A percentile compares a stretch with the other conserved stretches of the same genome.
These are phyloP conservation scores for Apiospora aurea DNA, from an alignment of 2,329 filamentous ascomycete species.

Conservation along the genomic window DNA sequence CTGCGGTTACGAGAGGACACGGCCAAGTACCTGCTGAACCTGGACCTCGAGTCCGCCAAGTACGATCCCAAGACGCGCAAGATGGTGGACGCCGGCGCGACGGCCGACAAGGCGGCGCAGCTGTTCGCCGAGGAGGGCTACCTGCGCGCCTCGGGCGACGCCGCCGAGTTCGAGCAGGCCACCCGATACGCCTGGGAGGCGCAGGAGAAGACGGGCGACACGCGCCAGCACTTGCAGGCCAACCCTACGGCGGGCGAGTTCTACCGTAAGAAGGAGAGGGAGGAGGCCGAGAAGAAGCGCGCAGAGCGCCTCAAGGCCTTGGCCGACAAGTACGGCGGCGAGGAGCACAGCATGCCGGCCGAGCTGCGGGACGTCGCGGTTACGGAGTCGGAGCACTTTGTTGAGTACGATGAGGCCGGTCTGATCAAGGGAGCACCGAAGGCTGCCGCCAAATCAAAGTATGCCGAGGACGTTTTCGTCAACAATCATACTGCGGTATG, in stretches of 20 bases:
- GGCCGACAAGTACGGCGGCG: conserved; percentile 82
- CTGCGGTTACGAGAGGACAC: conserved; percentile 94
- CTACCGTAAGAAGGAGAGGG: conserved; percentile 78
- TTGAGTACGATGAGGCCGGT: conserved; percentile 94
- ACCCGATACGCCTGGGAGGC: conserved; percentile 94
- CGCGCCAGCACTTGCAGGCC: conserved; percentile 88
- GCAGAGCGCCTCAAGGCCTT: conserved; percentile 73
- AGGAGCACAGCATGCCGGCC: conserved; percentile 64
- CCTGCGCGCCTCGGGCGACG: conserved; percentile 86
- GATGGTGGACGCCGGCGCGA: conserved; percentile 86
- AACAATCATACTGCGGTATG: conserved; percentile 94
- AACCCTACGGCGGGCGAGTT: conserved; percentile 95
- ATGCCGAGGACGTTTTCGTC: conserved; percentile 83
- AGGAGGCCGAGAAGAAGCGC: conserved; percentile 74
- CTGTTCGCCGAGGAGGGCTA: conserved; percentile 94
- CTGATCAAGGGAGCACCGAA: conserved; percentile 87
- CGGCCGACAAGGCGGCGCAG: conserved; percentile 78
- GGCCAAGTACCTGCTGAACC: conserved; percentile 92
- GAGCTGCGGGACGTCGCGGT: conserved; percentile 72
- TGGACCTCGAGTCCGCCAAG: conserved; percentile 94
- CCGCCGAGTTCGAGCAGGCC: conserved; percentile 88
- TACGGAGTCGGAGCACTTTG: conserved; percentile 82
- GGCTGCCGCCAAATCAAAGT: conserved; percentile 84
- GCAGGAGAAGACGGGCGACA: conserved; percentile 78
- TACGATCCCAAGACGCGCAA: conserved; percentile 96